phyloP scores from a whole-genome alignment of 2,329 filamentous ascomycete species.

The Trichophyton verrucosum region DNA sequence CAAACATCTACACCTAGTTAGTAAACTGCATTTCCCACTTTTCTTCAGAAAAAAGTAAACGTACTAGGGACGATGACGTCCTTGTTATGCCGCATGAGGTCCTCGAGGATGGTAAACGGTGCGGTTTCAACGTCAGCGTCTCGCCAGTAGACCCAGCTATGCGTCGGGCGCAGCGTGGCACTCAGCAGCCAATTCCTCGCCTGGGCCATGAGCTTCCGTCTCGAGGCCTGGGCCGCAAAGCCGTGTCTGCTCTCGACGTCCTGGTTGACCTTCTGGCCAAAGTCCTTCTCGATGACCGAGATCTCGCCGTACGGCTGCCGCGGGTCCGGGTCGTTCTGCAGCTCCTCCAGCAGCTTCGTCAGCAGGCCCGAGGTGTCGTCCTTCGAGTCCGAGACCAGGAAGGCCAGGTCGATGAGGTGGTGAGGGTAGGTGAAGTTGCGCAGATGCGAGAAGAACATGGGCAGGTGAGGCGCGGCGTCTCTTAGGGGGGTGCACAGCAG shows the following conservation, averaged over 20 bases:
- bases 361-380: conserved; percentile 73
- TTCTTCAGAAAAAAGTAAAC: conserved; percentile 28
- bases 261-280: conserved; percentile 94
- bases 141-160: conserved; percentile 99
- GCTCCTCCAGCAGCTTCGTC: conserved; percentile 58
- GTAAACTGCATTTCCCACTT: conserved; percentile 17
- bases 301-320: conserved; percentile 87
- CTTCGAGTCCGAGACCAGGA: conserved; percentile 94
- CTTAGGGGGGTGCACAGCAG: conserved; percentile 86
- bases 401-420: conserved; percentile 88
- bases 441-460: conserved; percentile 98
- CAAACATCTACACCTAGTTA: conserved; percentile 60
- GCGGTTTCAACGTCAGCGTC: conserved; percentile 98
- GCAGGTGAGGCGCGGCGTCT: conserved; percentile 80
- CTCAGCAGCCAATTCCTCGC: conserved; percentile 94
- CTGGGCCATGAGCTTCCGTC: conserved; percentile 95
- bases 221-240: conserved; percentile 85
- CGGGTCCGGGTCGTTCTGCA: conserved; percentile 69
- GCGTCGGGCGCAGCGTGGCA: conserved; percentile 80
- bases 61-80: conserved; percentile 96
- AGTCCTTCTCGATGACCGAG: conserved; percentile 96
- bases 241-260: conserved; percentile 96
- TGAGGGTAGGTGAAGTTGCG: conserved; percentile 96
- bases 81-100: conserved; percentile 97
- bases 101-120: conserved; percentile 90